Percentiles rank a stretch among this genome's conserved stretches.
phyloP scores from a whole-genome alignment of 2,329 filamentous ascomycete genomes.

The Kalmusia sp. region DNA sequence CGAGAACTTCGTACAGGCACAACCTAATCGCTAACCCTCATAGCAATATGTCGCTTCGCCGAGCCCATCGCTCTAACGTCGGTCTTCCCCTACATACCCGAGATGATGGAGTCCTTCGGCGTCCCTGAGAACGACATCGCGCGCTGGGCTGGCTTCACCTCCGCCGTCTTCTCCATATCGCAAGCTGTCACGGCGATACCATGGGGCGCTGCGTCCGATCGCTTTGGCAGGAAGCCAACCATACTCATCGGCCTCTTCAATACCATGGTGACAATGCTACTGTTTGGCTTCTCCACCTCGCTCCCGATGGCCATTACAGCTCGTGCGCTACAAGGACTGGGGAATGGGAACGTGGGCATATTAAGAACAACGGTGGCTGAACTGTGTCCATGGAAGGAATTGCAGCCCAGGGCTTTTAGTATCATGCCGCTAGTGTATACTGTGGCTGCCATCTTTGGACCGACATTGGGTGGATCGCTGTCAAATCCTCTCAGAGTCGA shows the following conservation, averaged over 20 bases:
- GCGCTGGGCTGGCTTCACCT: constrained; percentile 85
- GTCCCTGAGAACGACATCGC: constrained; percentile 49
- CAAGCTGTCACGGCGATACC: constrained; percentile 84
- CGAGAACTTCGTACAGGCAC: neutral
- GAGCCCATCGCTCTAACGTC: constrained; percentile 93
- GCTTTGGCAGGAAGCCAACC: constrained; percentile 83
- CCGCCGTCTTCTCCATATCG: constrained; percentile 79
- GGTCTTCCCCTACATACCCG: constrained; percentile 91
- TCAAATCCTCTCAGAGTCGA: constrained; percentile 80
- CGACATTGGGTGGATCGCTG: constrained; percentile 83
- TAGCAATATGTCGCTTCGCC: constrained; percentile 89
- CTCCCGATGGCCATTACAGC: constrained; percentile 80
- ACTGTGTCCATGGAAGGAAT: constrained; percentile 82
- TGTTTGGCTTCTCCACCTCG: constrained; percentile 84
- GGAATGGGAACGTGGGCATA: constrained; percentile 87
- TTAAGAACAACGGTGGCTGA: constrained; percentile 92
- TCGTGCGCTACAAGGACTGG: constrained; percentile 78
- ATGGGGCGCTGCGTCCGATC: constrained; percentile 85
- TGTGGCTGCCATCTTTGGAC: constrained; percentile 85
- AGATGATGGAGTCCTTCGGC: constrained; percentile 51
- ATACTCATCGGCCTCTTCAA: constrained; percentile 75
- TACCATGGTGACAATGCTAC: constrained; percentile 80
- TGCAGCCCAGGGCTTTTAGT: constrained; percentile 89
- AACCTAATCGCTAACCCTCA: neutral
- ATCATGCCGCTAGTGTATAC: constrained; percentile 94